Conservation (phyloP, 331 rosid species). For the Malus hybrid region DNA sequence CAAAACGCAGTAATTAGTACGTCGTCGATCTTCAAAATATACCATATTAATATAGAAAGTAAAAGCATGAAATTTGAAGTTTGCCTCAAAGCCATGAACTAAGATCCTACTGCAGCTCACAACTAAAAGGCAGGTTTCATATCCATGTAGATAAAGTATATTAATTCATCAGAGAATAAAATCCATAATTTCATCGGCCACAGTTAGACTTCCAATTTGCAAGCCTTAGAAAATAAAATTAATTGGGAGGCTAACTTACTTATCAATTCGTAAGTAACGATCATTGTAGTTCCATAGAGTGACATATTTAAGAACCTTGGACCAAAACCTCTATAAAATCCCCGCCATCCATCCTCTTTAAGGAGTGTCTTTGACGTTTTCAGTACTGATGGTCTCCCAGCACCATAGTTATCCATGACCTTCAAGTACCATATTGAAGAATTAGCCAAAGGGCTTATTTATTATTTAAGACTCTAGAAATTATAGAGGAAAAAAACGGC, state of each 20-base stretch:
- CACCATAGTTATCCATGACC: constrained; percentile 73
- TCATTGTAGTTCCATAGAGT: constrained; percentile 83
- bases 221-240: background rate
- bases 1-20: background rate
- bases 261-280: constrained; percentile 82
- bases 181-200: background rate
- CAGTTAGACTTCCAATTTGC: background rate
- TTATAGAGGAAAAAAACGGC: background rate
- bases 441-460: background rate
- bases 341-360: constrained; percentile 88
- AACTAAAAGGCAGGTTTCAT: no score
- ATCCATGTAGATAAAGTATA: no score
- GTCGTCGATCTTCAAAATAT: background rate
- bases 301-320: constrained; percentile 85
- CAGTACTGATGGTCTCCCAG: constrained; percentile 73
- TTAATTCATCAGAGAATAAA: background rate
- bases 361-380: constrained; percentile 61
- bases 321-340: constrained; percentile 83
- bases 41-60: background rate
- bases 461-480: background rate
- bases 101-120: background rate
- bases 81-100: background rate
- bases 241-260: constrained; percentile 37
- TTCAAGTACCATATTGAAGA: constrained; percentile 10
- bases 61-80: background rate